Percentiles rank a stretch among this genome's conserved stretches.
phyloP scores from a whole-genome alignment of 176 grass and related monocot genomes.

The Ensete glaucum region DNA sequence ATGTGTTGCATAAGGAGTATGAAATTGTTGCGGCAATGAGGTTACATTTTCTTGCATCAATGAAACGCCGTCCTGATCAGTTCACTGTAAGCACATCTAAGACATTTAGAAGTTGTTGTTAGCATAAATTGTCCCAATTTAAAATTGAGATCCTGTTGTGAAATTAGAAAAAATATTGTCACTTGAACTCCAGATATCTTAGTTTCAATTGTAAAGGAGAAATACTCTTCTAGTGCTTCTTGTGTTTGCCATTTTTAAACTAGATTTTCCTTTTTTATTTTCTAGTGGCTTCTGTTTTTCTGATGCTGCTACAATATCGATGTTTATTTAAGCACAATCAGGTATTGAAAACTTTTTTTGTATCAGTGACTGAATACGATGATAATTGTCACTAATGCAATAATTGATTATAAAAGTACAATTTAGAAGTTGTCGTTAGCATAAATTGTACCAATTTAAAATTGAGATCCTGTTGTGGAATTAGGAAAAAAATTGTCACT shows the following conservation, averaged over 20 bases:
- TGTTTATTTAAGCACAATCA: no score
- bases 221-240: neutral
- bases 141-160: slow-evolving; percentile 2
- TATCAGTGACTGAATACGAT: no score
- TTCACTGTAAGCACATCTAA: slow-evolving; percentile 59
- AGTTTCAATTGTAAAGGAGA: neutral
- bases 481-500: no score
- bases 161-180: neutral
- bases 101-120: slow-evolving; percentile 21
- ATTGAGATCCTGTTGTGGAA: no score
- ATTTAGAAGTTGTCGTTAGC: no score
- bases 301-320: no score
- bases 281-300: no score
- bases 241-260: neutral
- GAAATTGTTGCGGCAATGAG: slow-evolving; percentile 78
- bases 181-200: neutral
- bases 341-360: no score
- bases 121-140: slow-evolving; percentile 3
- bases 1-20: slow-evolving; percentile 75
- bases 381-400: no score
- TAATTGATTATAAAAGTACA: no score
- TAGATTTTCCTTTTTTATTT: no score
- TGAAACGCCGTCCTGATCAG: slow-evolving; percentile 87
- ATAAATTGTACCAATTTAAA: no score
- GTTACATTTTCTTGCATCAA: slow-evolving; percentile 75